Evolutionary conservation across 2,329 filamentous ascomycete genomes (phyloP).

Genomic region (Aureobasidium zeae): DNA sequence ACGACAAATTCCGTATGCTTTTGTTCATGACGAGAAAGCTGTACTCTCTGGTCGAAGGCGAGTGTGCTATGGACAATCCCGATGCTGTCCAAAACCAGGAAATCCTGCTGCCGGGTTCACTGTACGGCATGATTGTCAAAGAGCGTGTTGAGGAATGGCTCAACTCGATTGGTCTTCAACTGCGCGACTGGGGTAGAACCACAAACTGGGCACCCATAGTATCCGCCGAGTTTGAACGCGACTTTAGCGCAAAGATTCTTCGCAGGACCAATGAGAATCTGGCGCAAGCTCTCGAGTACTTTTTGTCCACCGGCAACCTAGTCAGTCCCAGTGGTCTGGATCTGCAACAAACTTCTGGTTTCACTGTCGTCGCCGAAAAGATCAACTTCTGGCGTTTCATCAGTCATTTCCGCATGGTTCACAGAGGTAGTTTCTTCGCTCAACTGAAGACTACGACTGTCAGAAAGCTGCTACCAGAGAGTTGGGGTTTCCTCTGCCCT

Average conservation of each 20-base stretch:
- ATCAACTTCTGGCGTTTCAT: slow-evolving; percentile 99
- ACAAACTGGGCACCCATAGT: slow-evolving; percentile 54
- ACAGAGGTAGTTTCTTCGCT: slow-evolving; percentile 97
- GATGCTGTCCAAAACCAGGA: slow-evolving; percentile 97
- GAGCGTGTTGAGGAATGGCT: slow-evolving; percentile 89
- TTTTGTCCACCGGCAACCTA: slow-evolving; percentile 90
- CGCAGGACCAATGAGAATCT: slow-evolving; percentile 79
- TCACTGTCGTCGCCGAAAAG: slow-evolving; percentile 95
- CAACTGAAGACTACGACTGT: slow-evolving; percentile 96
- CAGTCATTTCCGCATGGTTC: slow-evolving; percentile 97
- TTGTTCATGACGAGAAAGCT: slow-evolving; percentile 95
- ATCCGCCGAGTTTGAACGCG: slow-evolving; percentile 65
- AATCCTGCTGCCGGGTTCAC: slow-evolving; percentile 80
- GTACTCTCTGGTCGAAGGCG: slow-evolving; percentile 83
- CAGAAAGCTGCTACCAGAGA: slow-evolving; percentile 87
- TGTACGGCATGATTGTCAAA: slow-evolving; percentile 94
- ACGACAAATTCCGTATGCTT: slow-evolving; percentile 87
- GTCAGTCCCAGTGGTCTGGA: slow-evolving; percentile 86
- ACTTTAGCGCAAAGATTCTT: slow-evolving; percentile 72
- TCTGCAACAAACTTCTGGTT: slow-evolving; percentile 87
- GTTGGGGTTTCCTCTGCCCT: slow-evolving; percentile 95
- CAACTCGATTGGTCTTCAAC: slow-evolving; percentile 43
- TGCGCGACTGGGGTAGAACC: slow-evolving; percentile 45
- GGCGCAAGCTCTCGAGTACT: slow-evolving; percentile 82
- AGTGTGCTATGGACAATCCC: slow-evolving; percentile 88